phyloP scores from a whole-genome alignment of 164 flowering plant species.

The Annona squamosa region DNA sequence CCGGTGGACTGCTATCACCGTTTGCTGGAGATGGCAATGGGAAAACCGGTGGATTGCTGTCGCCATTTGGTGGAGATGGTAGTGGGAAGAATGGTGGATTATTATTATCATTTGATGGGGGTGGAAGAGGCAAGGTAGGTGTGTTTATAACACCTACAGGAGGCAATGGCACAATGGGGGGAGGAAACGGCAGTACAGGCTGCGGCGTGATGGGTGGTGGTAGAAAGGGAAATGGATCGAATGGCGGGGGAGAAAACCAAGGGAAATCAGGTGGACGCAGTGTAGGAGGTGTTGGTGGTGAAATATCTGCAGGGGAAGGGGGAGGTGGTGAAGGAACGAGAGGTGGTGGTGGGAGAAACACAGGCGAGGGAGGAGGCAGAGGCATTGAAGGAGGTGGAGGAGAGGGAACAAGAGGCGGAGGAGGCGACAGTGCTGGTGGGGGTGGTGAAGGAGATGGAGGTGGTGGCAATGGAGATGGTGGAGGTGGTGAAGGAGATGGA shows the following conservation, averaged over 20 bases:
- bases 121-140: not conserved
- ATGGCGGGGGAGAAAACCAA: constrained; percentile 4
- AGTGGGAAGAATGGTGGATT: not conserved
- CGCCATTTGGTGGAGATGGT: not conserved
- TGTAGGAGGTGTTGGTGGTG: constrained; percentile 7
- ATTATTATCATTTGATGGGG: not conserved
- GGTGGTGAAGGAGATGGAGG: constrained; percentile 2
- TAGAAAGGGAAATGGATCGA: not conserved
- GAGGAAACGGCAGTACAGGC: not conserved
- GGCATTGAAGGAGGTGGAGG: constrained; percentile 10
- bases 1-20: not conserved
- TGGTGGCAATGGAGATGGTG: constrained; percentile 6
- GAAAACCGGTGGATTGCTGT: too few species aligned
- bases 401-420: not conserved
- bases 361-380: constrained; percentile 6
- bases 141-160: not conserved
- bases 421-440: constrained; percentile 8
- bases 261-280: not conserved
- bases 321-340: constrained; percentile 2
- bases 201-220: not conserved
- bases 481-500: constrained; percentile 9
- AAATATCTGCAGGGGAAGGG: constrained; percentile 1
- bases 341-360: constrained; percentile 1
- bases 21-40: too few species aligned
- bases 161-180: not conserved